Base-by-base conservation (phyloP, 2,329 filamentous ascomycete species). In the Monilinia aucupariae region DNA sequence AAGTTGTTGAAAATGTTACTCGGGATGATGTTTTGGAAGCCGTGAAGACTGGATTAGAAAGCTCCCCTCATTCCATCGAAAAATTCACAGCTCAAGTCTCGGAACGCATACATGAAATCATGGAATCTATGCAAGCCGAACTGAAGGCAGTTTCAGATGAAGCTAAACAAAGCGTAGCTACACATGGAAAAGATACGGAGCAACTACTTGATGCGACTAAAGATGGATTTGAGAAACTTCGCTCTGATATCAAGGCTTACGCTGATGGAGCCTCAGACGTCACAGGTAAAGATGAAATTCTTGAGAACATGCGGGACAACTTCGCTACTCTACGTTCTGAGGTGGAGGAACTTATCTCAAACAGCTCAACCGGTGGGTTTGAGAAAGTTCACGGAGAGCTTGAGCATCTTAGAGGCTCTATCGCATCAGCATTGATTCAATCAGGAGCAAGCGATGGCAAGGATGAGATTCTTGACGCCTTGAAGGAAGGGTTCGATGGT, bases 121-220 rank as follows among this genome's bases (percentile, higher is more conserved):
- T 85, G 75, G 79, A 84, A 3, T 78, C 78, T 64, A 79, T 88
- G 76, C 81, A 78, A 45, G 76, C 79, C 1, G 85, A 88, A 71
- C 85, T 88, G 73, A 80, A 78, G 67, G 78, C 80, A 3, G 78
- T 85, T 2, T 85, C 84, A 0, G 81, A 86, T 34, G 85, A 86
- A 69, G 81, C 84, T 13, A 92, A 92, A 74, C 85, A 93, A 70
- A 93, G 91, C 68, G 87, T 91, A 25, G 85, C 89, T 3, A 87
- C 89, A 66, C 90, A 86, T 69, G 90, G 89, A 48, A 83, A 86
- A 64, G 91, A 94, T 72, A 93, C 91, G 0, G 92, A 96, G 74
- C 91, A 96, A 74, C 86, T 96, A 15, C 80, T 97, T 5, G 90
- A 94, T 74, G 90, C 91, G 0, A 87, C 96, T 50, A 93, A 91